Conservation (phyloP, 768 basidiomycete species). For the Obba rivulosa region DNA sequence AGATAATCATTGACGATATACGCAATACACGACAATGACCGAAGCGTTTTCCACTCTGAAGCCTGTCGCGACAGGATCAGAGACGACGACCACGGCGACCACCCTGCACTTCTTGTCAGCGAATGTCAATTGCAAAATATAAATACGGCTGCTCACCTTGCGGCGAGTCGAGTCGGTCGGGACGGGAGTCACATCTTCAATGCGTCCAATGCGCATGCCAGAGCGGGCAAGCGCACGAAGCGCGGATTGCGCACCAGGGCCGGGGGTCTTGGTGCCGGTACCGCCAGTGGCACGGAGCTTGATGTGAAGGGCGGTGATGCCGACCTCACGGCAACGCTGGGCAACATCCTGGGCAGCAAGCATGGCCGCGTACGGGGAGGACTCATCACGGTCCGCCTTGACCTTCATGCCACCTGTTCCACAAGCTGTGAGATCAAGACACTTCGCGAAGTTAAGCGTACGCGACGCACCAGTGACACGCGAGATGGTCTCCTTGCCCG, state of each 20-base stretch:
- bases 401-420: slow-evolving; percentile 95
- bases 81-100: slow-evolving; percentile 99
- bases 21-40: slow-evolving; percentile 31
- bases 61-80: slow-evolving; percentile 28
- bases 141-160: slow-evolving; percentile 57
- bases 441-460: background rate
- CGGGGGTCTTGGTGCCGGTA: slow-evolving; percentile 98
- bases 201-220: slow-evolving; percentile 96
- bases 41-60: slow-evolving; percentile 22
- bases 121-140: background rate
- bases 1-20: slow-evolving; percentile 41
- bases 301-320: slow-evolving; percentile 97
- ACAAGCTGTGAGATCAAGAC: background rate
- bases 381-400: slow-evolving; percentile 99
- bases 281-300: slow-evolving; percentile 98
- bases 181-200: slow-evolving; percentile 97
- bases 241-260: slow-evolving; percentile 96
- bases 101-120: slow-evolving; percentile 49
- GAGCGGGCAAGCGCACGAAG: slow-evolving; percentile 97
- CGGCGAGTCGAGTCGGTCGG: slow-evolving; percentile 96
- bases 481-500: slow-evolving; percentile 98
- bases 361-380: slow-evolving; percentile 96
- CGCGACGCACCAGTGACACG: slow-evolving; percentile 81
- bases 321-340: slow-evolving; percentile 94
- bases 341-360: slow-evolving; percentile 98